phyloP scores from a whole-genome alignment of 305 asterid species.

The Fraxinus albicans region DNA sequence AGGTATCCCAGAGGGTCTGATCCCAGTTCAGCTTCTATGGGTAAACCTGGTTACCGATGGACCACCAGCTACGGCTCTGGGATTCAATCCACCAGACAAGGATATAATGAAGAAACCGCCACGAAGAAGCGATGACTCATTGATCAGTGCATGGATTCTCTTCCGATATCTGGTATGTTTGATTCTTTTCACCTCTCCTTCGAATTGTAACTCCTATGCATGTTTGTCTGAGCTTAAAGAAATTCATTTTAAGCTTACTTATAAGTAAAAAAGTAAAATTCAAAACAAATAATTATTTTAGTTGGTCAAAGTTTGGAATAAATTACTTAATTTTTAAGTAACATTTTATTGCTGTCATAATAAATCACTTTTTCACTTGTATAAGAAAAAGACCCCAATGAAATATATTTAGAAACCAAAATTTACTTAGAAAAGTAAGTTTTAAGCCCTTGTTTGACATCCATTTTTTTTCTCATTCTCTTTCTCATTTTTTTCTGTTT shows the following conservation, averaged over 20 bases:
- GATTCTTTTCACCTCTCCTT: conserved; percentile 3
- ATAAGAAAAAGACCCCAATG: no score
- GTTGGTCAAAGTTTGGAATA: neutral
- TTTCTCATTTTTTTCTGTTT: no score
- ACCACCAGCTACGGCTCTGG: conserved; percentile 95
- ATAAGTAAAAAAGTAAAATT: neutral
- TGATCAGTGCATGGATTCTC: conserved; percentile 91
- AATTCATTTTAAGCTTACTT: neutral
- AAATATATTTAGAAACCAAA: neutral
- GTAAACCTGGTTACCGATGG: conserved; percentile 97
- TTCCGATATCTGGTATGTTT: conserved; percentile 75
- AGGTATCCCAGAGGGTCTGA: conserved; percentile 95
- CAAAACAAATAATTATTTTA: no score
- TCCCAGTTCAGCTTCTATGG: conserved; percentile 98
- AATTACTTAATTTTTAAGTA: neutral
- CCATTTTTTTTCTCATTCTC: no score
- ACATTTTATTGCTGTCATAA: neutral
- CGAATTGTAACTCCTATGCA: neutral
- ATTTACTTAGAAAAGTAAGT: neutral
- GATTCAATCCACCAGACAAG: conserved; percentile 91
- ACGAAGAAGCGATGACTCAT: conserved; percentile 85
- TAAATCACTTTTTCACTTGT: no score
- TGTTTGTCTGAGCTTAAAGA: neutral
- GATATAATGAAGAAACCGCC: conserved; percentile 86
- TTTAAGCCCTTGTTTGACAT: no score